A percentile compares a stretch with the other conserved stretches of the same genome.
Evolutionary conservation across 2,329 filamentous ascomycete species (phyloP).

Genomic region (Curvularia sp.): DNA sequence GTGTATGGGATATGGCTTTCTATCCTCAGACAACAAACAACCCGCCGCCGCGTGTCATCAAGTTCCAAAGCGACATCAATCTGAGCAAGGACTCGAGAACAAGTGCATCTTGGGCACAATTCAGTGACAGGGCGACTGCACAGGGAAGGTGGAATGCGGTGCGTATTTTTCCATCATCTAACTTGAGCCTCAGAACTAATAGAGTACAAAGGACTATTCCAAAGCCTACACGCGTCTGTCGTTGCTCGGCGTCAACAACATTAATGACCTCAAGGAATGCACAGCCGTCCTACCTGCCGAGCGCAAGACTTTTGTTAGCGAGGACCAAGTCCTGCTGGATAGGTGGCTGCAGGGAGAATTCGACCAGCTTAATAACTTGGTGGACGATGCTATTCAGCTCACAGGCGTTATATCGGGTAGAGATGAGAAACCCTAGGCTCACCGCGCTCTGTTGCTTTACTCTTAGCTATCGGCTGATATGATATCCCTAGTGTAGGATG

Average conservation of each 20-base stretch:
- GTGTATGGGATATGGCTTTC: slow-evolving; percentile 50
- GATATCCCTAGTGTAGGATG: not conserved
- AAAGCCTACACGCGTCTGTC: slow-evolving; percentile 63
- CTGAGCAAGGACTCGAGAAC: slow-evolving; percentile 47
- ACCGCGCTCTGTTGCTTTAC: not conserved
- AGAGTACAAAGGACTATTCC: slow-evolving; percentile 55
- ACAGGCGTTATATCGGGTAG: slow-evolving; percentile 31
- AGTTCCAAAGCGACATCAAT: slow-evolving; percentile 48
- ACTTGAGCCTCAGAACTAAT: not conserved
- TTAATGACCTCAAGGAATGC: slow-evolving; percentile 64
- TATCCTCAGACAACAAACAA: slow-evolving; percentile 45
- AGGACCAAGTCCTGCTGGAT: slow-evolving; percentile 41
- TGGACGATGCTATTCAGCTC: slow-evolving; percentile 46
- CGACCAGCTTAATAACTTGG: slow-evolving; percentile 44
- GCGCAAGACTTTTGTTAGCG: slow-evolving; percentile 32
- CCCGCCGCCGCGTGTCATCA: slow-evolving; percentile 44
- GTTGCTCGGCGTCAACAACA: slow-evolving; percentile 64
- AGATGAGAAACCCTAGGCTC: slow-evolving; percentile 2
- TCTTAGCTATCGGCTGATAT: not conserved
- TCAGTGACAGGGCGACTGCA: slow-evolving; percentile 30
- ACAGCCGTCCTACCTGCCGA: slow-evolving; percentile 58
- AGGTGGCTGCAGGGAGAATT: slow-evolving; percentile 45
- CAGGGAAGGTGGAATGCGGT: slow-evolving; percentile 49
- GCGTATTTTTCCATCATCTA: slow-evolving; percentile 5
- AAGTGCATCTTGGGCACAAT: slow-evolving; percentile 43